Conservation (phyloP, 176 grass and related monocot species). For the Zizania latifolia region DNA sequence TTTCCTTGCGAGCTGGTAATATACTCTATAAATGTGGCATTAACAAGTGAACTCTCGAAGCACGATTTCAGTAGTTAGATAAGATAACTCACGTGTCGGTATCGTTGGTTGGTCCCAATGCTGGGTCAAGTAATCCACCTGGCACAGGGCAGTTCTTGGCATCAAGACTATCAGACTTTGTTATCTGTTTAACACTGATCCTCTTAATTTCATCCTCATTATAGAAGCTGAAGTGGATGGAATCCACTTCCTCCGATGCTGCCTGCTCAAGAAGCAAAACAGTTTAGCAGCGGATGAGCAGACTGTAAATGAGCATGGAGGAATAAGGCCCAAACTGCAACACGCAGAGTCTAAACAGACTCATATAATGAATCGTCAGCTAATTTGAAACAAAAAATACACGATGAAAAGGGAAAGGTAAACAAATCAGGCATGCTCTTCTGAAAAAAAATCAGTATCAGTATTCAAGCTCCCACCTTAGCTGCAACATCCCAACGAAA, state of each 20-base stretch:
- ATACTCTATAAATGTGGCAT: conserved; percentile 1
- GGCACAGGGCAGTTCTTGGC: conserved; percentile 50
- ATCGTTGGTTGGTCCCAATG: conserved; percentile 64
- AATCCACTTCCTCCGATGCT: conserved; percentile 60
- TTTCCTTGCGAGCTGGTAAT: neutral
- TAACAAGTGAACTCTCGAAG: neutral
- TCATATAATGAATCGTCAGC: neutral
- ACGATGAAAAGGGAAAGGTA: too few species aligned
- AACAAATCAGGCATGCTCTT: neutral
- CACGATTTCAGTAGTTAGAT: neutral
- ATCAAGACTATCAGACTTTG: conserved; percentile 56
- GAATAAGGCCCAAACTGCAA: neutral
- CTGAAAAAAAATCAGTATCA: too few species aligned
- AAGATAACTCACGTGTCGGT: conserved; percentile 56
- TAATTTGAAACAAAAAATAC: neutral
- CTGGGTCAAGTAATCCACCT: conserved; percentile 79
- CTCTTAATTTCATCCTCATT: conserved; percentile 45
- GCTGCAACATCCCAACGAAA: too few species aligned
- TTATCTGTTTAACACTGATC: conserved; percentile 74
- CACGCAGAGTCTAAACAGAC: neutral
- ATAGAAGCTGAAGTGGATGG: conserved; percentile 81
- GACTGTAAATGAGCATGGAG: neutral
- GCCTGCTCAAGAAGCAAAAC: conserved; percentile 36
- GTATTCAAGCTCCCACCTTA: too few species aligned
- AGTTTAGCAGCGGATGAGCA: neutral